Evolutionary conservation across 2,329 filamentous ascomycete genomes (phyloP).

Genomic region (Aaosphaeria arxii): DNA sequence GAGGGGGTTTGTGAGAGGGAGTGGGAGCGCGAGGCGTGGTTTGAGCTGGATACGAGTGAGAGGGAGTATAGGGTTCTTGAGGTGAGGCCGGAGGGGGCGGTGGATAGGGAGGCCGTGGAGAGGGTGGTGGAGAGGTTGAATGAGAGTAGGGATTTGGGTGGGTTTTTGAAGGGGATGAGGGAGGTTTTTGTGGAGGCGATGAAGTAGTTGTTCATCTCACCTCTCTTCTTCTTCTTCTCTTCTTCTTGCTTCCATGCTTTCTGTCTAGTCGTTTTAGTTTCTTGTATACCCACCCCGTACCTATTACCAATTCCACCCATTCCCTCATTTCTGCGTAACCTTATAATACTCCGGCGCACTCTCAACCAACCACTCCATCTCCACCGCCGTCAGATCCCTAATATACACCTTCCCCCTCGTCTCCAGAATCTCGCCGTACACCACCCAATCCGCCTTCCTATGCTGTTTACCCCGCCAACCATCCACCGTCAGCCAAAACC

Average conservation of each 20-base stretch:
- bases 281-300: too few species aligned
- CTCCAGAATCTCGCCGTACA: constrained; percentile 93
- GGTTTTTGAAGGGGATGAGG: constrained; percentile 78
- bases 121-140: constrained; percentile 76
- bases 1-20: constrained; percentile 82
- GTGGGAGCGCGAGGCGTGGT: constrained; percentile 88
- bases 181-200: constrained; percentile 65
- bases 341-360: constrained; percentile 70
- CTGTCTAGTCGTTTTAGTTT: too few species aligned
- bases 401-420: constrained; percentile 87
- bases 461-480: constrained; percentile 51
- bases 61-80: constrained; percentile 83
- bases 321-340: constrained; percentile 18
- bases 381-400: constrained; percentile 86
- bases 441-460: constrained; percentile 91
- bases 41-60: constrained; percentile 79
- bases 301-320: too few species aligned
- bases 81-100: constrained; percentile 65
- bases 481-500: too few species aligned
- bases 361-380: constrained; percentile 88
- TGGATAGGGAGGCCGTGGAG: constrained; percentile 76
- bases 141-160: constrained; percentile 70
- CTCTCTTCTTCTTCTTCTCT: too few species aligned
- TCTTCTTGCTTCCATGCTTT: too few species aligned
- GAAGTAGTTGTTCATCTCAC: constrained; percentile 34